These are phyloP conservation scores for Pleurotus citrinopileatus DNA, from an alignment of 768 basidiomycete species.

Conservation along the genomic window DNA sequence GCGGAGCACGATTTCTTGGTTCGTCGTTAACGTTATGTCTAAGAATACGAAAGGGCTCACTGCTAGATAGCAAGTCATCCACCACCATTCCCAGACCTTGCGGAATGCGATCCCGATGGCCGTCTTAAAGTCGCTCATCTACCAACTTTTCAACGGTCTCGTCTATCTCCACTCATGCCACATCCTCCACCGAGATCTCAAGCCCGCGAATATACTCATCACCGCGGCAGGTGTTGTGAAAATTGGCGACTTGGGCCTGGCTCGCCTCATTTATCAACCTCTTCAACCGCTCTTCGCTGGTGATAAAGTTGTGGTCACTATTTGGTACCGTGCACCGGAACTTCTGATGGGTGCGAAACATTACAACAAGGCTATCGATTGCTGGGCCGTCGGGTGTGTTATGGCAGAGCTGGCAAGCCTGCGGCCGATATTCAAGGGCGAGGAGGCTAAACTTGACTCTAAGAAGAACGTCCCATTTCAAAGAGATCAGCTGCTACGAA, in stretches of 20 bases:
- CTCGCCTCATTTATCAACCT: constrained; percentile 87
- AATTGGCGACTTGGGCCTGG: constrained; percentile 97
- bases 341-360: constrained; percentile 95
- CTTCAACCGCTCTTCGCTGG: constrained; percentile 89
- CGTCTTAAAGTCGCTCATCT: constrained; percentile 90
- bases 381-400: constrained; percentile 98
- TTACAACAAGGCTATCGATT: constrained; percentile 94
- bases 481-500: constrained; percentile 89
- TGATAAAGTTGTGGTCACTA: constrained; percentile 98
- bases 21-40: constrained; percentile 23
- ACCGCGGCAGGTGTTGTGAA: constrained; percentile 87
- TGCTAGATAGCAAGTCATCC: constrained; percentile 85
- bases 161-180: constrained; percentile 93
- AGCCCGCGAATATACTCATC: constrained; percentile 98
- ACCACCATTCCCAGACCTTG: constrained; percentile 91
- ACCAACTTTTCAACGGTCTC: constrained; percentile 92
- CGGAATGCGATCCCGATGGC: constrained; percentile 70
- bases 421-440: constrained; percentile 97
- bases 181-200: constrained; percentile 95
- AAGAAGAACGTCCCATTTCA: constrained; percentile 99
- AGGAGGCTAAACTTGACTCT: constrained; percentile 95
- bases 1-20: constrained; percentile 98
- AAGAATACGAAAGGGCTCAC: background rate
- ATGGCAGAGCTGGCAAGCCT: constrained; percentile 93
- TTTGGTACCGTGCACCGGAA: constrained; percentile 99